phyloP scores from a whole-genome alignment of 2,329 filamentous ascomycete species.

The Colletotrichum cereale region DNA sequence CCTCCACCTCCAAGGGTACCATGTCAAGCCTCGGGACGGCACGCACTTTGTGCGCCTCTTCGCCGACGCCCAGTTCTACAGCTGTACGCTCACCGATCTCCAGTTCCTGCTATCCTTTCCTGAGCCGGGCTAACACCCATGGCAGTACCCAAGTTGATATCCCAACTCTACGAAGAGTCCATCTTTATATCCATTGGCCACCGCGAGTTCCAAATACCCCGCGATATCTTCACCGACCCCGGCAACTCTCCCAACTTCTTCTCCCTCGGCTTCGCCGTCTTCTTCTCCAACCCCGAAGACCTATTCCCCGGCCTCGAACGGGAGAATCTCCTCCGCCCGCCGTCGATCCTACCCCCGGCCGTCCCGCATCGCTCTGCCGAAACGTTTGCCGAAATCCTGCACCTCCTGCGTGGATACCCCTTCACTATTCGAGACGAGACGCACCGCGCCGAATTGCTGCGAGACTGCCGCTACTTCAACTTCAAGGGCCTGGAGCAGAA shows the following conservation, averaged over 20 bases:
- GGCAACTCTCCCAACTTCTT: slow-evolving; percentile 98
- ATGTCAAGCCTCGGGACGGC: slow-evolving; percentile 84
- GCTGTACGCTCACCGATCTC: slow-evolving; percentile 63
- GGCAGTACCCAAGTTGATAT: slow-evolving; percentile 86
- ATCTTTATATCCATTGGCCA: slow-evolving; percentile 94
- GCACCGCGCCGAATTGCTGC: slow-evolving; percentile 82
- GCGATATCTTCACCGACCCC: slow-evolving; percentile 85
- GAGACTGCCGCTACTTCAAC: slow-evolving; percentile 93
- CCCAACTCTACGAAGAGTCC: slow-evolving; percentile 89
- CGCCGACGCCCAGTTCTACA: slow-evolving; percentile 96
- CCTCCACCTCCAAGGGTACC: slow-evolving; percentile 91
- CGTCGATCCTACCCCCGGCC: slow-evolving; percentile 84
- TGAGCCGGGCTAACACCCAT: neutral
- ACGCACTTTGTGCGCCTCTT: slow-evolving; percentile 92
- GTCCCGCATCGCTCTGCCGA: slow-evolving; percentile 87
- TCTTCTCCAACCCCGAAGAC: slow-evolving; percentile 84
- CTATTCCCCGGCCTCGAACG: slow-evolving; percentile 89
- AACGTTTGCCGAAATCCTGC: slow-evolving; percentile 84
- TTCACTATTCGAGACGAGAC: slow-evolving; percentile 80
- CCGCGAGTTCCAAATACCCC: slow-evolving; percentile 88
- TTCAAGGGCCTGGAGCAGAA: slow-evolving; percentile 92
- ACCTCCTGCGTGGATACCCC: slow-evolving; percentile 86
- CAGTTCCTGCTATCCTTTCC: neutral
- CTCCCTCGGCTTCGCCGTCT: slow-evolving; percentile 87
- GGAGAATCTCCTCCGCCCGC: slow-evolving; percentile 83